Evolutionary conservation across 2,329 filamentous ascomycete species (phyloP).

Genomic region (Blastomyces parvus): DNA sequence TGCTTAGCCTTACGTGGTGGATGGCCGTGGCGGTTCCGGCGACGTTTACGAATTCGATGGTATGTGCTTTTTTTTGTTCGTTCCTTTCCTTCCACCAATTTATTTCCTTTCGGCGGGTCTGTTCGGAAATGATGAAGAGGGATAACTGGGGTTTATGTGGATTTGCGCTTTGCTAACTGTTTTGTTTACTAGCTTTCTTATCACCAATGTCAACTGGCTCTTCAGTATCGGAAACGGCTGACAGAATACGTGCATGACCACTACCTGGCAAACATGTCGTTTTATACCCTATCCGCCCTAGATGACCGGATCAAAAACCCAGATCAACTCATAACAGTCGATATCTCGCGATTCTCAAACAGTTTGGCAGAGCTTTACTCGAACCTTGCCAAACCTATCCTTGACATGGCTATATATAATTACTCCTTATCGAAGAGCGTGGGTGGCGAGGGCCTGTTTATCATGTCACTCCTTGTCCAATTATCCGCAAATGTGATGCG

Average conservation of each 20-base stretch:
- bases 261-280: conserved; percentile 95
- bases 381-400: conserved; percentile 84
- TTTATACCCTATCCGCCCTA: conserved; percentile 88
- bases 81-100: too few species aligned
- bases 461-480: conserved; percentile 91
- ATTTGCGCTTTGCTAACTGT: not conserved
- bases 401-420: conserved; percentile 96
- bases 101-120: not conserved
- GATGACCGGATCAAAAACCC: conserved; percentile 98
- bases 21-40: conserved; percentile 94
- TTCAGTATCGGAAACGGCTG: conserved; percentile 84
- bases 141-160: not conserved
- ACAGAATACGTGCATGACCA: conserved; percentile 94
- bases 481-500: conserved; percentile 89
- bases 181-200: conserved; percentile 62
- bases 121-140: not conserved
- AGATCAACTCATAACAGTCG: conserved; percentile 92
- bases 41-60: conserved; percentile 98
- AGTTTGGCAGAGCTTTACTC: conserved; percentile 91
- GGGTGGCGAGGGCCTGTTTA: conserved; percentile 89
- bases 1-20: conserved; percentile 90
- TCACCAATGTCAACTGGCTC: conserved; percentile 86
- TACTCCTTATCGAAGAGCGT: conserved; percentile 88
- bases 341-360: conserved; percentile 93
- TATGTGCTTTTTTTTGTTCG: conserved; percentile 35